Base-by-base conservation (phyloP, 2,329 filamentous ascomycete genomes). In the Pseudogymnoascus sp. region DNA sequence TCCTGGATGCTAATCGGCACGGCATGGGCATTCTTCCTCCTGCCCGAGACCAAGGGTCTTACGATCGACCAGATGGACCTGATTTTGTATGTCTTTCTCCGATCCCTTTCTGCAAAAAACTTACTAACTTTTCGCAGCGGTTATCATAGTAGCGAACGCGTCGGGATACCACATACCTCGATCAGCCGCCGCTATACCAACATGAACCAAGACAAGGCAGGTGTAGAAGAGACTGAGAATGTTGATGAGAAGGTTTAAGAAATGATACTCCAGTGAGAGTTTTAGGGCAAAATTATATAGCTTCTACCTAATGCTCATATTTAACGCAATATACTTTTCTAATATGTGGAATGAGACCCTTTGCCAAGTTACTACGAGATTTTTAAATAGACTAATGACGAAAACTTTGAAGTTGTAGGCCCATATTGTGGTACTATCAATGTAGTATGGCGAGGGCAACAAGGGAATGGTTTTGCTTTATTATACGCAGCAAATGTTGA, bases 21-120 rank as follows among this genome's bases (percentile, higher is more conserved):
- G 8, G 16, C 80, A 25, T 84, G 79, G 73, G 77, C 79, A 2
- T 83, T 76, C 66, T 79, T 82, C 71, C 77, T 82, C 62, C 70
- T 84, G 2, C 82, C 82, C 0, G 81, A 84, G 70, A 84, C 82
- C 4, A 84, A 83, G 68, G 82, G 82, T 63, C 73, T 81, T 62
- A 80, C 80, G 0, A 73, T 84, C 2, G 82, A 84, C 43, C 78
- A 79, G 56, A 80, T 83, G 72, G 82, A 84, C 53, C 68, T 70
- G 9, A 42, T 62, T 11, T 62, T 62, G 40, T 43, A 43, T 43
- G 40, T 43, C 7, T 18, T 43, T 23, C 4, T 11, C 40, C 40
- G 21, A 43, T 4, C 40, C 5, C 16, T 12, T 43, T 38, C 18
- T 23, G 12, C 9, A 12, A 43, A 21, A 23, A 2, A 23, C 12